phyloP scores from a whole-genome alignment of 306 rosid genomes.

The Glycine latifolia region DNA sequence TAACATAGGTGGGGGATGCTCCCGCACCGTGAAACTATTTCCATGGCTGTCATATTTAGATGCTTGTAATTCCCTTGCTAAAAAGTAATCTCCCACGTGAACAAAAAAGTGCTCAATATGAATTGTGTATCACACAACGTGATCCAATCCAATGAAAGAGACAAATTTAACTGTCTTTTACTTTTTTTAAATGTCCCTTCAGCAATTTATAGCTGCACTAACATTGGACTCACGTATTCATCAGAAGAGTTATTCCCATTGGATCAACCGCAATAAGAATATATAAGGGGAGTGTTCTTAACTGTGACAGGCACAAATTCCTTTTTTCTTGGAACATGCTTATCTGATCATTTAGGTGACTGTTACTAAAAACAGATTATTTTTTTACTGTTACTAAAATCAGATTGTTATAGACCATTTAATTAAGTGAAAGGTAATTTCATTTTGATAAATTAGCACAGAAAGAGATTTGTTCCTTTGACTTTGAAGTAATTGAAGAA shows the following conservation, averaged over 20 bases:
- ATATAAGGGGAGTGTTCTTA: not conserved
- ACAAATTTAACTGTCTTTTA: not conserved
- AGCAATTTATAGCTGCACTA: slow-evolving; percentile 1
- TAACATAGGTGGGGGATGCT: not conserved
- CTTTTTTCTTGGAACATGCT: not conserved
- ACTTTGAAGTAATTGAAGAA: not conserved
- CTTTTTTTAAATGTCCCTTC: not conserved
- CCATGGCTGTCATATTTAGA: too few relatives aligned
- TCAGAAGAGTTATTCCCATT: not conserved
- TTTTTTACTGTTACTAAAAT: too few relatives aligned
- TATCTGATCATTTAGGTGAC: not conserved
- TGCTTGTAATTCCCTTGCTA: not conserved
- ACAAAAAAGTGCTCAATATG: not conserved
- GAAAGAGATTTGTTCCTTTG: not conserved
- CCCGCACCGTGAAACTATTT: not conserved
- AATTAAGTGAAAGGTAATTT: slow-evolving; percentile 6
- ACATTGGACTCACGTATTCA: not conserved
- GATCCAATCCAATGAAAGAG: slow-evolving; percentile 3
- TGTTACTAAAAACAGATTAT: not conserved
- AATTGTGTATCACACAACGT: not conserved
- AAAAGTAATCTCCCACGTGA: not conserved
- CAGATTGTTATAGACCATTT: not conserved
- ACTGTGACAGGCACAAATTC: not conserved
- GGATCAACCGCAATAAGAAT: not conserved
- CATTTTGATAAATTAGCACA: not conserved